phyloP scores from a whole-genome alignment of 192 early-diverging fungal genomes.

The Funneliformis mosseae region DNA sequence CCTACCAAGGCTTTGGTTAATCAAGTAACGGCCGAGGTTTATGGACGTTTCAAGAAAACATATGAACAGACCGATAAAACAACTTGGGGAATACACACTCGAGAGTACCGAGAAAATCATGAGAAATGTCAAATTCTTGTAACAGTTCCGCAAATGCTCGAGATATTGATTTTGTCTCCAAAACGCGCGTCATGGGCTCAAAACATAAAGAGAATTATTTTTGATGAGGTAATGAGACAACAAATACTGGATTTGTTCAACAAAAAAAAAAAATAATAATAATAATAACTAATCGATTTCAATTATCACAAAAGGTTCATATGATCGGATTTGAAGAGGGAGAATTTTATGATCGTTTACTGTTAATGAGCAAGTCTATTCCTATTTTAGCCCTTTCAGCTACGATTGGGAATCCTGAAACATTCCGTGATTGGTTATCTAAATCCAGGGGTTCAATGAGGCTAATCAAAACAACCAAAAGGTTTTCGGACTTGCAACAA shows the following conservation, averaged over 20 bases:
- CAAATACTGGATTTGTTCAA: not conserved
- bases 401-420: slow-evolving; percentile 43
- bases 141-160: slow-evolving; percentile 45
- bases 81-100: slow-evolving; percentile 45
- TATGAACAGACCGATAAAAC: slow-evolving; percentile 34
- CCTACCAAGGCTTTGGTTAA: slow-evolving; percentile 53
- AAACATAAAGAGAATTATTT: slow-evolving; percentile 43
- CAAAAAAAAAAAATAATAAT: too few relatives aligned
- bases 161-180: slow-evolving; percentile 42
- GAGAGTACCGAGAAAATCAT: slow-evolving; percentile 42
- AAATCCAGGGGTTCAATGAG: slow-evolving; percentile 31
- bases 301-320: not conserved
- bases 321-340: slow-evolving; percentile 31
- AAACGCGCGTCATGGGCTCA: slow-evolving; percentile 38
- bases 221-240: slow-evolving; percentile 46
- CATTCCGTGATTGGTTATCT: slow-evolving; percentile 39
- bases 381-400: slow-evolving; percentile 51
- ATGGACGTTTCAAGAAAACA: slow-evolving; percentile 45
- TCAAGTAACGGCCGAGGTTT: slow-evolving; percentile 50
- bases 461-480: slow-evolving; percentile 40
- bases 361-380: not conserved
- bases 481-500: slow-evolving; percentile 47
- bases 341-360: slow-evolving; percentile 45
- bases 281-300: not conserved
- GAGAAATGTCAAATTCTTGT: slow-evolving; percentile 42